phyloP scores from a whole-genome alignment of 2,329 filamentous ascomycete genomes.

The Microsporum audouinii region DNA sequence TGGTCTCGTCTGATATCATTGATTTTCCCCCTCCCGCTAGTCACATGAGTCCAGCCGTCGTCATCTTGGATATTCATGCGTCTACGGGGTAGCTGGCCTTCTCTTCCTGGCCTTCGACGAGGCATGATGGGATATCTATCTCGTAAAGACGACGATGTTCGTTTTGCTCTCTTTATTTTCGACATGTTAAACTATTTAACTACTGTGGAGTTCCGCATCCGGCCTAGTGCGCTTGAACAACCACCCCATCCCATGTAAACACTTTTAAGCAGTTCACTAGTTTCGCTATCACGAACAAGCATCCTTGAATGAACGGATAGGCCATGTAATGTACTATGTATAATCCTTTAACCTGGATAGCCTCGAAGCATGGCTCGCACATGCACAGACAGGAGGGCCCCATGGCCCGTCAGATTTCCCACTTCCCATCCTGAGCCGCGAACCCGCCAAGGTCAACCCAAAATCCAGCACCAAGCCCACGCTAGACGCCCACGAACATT shows the following conservation, averaged over 20 bases:
- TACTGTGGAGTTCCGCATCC: background rate
- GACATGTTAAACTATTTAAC: background rate
- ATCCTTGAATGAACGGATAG: no score
- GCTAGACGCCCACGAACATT: background rate
- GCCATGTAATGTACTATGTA: no score
- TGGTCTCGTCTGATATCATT: background rate
- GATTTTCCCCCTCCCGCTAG: slow-evolving; percentile 16
- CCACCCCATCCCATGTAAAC: no score
- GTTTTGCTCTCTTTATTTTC: background rate
- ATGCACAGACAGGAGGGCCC: no score
- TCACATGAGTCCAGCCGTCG: slow-evolving; percentile 37
- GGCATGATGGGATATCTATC: background rate
- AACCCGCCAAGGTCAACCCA: no score
- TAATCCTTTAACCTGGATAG: no score
- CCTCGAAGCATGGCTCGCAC: no score
- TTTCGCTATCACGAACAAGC: no score
- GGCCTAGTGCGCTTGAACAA: background rate
- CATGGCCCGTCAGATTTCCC: no score
- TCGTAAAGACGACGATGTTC: background rate
- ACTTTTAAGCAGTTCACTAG: no score
- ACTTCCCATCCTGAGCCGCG: no score
- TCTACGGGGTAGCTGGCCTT: slow-evolving; percentile 15
- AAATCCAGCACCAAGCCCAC: background rate
- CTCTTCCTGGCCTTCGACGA: background rate
- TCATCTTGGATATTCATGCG: slow-evolving; percentile 24